Evolutionary conservation across 176 grass and related monocot species (phyloP), one percentile per base, ranked within the genome.

Genomic region (Carex cristatella): DNA sequence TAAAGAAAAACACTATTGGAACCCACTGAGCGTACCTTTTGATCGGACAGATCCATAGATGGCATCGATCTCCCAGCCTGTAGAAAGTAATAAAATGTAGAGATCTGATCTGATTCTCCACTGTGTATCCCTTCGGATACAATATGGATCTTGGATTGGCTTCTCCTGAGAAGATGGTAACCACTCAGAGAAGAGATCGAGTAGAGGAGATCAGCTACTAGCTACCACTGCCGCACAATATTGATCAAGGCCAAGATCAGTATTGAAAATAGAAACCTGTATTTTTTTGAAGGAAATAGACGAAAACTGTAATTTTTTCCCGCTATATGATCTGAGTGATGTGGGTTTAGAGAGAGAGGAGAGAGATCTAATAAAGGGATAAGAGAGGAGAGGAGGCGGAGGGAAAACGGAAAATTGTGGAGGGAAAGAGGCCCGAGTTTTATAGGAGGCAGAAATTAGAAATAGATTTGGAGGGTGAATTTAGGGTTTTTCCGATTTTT

Each of bases 41-140:
- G 84, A 37, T 88, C 78, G 14, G 88, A 77, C 1, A 77, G 82
- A 84, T 91, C 94, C 94, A 96, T 96, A 44, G 46, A 55, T 76
- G 35, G 18, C 44, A 7, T 65, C 73, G 85, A 85, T 65, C 11
- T 40, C 54, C 51, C 11, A 76, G 18, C 4, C 66, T 69, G 32
- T 27, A 40, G 38, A 40, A 40, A 40, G 4, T 5, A 33, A 27
- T 32, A 40, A n/a, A 72, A 61, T 33, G 65, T 62, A 65, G 10
- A 81, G 85, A 81, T 76, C 64, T 61, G 79, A 87, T 86, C 75
- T 14, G 16, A 16, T 80, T 23, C 38, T 37, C 61, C 12, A n/a
- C 58, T 58, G 32, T 79, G 2, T 42, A 65, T 16, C 74, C 3
- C 30, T 57, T 57, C 42, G 27, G 66, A 49, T 10, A 14, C 59